Conservation (phyloP, 108 stramenopile genomes). For the Seminavis robusta region DNA sequence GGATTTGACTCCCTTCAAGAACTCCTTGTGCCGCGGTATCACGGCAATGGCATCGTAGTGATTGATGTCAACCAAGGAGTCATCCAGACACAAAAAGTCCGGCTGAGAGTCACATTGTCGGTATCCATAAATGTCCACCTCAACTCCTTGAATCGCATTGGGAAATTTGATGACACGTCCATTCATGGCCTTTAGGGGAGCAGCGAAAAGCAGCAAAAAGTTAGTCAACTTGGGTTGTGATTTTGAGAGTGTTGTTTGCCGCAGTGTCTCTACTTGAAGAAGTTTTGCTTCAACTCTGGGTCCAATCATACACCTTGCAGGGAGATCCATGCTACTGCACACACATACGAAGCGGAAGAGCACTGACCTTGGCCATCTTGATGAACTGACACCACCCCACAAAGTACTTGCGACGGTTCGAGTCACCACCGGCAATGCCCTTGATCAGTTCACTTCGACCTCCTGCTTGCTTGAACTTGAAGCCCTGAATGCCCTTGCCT, state of each 20-base stretch:
- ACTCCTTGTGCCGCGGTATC: slow-evolving; percentile 47
- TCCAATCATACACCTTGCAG: too few species aligned
- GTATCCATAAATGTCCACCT: slow-evolving; percentile 57
- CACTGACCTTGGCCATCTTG: slow-evolving; percentile 57
- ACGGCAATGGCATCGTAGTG: slow-evolving; percentile 64
- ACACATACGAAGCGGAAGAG: too few species aligned
- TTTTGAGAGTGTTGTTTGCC: too few species aligned
- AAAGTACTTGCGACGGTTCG: slow-evolving; percentile 68
- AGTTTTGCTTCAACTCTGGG: too few species aligned
- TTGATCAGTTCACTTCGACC: slow-evolving; percentile 62
- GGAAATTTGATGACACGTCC: slow-evolving; percentile 60
- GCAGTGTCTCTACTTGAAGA: too few species aligned
- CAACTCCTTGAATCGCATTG: slow-evolving; percentile 56
- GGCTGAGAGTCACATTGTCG: slow-evolving; percentile 27
- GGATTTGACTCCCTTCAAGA: slow-evolving; percentile 46
- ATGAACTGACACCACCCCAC: slow-evolving; percentile 70
- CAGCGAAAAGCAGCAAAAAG: too few species aligned
- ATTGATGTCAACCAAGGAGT: slow-evolving; percentile 47
- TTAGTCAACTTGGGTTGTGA: too few species aligned
- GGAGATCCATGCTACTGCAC: too few species aligned
- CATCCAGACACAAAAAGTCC: slow-evolving; percentile 43
- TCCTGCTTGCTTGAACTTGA: slow-evolving; percentile 60
- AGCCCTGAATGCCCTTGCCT: slow-evolving; percentile 57
- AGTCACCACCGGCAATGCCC: slow-evolving; percentile 72
- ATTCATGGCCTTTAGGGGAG: slow-evolving; percentile 39